Percentiles rank a stretch among this genome's conserved stretches.
Conservation (phyloP, 257 asterid genomes). For the Salvia rosmarinus region DNA sequence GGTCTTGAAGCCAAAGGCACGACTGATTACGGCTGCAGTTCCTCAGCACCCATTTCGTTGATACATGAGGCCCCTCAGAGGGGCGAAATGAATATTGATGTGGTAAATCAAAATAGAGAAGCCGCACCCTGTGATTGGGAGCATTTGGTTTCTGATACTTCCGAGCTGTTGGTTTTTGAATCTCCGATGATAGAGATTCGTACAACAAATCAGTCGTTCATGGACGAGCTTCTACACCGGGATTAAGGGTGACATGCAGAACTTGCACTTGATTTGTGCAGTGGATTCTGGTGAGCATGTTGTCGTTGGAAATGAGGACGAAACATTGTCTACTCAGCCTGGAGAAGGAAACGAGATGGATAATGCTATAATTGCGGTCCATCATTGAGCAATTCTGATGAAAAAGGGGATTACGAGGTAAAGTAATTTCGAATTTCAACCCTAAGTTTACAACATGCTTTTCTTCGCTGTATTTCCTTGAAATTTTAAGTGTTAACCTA, state of each 20-base stretch:
- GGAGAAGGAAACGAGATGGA: conserved; percentile 44
- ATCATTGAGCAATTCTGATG: conserved; percentile 42
- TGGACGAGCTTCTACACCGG: conserved; percentile 42
- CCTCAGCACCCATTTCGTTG: too few species aligned
- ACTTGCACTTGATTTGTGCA: conserved; percentile 35
- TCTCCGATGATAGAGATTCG: conserved; percentile 50
- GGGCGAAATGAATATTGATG: too few species aligned
- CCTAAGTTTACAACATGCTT: too few species aligned
- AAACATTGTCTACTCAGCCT: conserved; percentile 53
- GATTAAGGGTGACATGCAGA: conserved; percentile 46
- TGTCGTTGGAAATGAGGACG: conserved; percentile 37
- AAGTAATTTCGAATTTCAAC: too few species aligned
- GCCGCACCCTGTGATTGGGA: too few species aligned
- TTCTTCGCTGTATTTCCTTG: too few species aligned
- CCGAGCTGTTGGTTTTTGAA: conserved; percentile 54
- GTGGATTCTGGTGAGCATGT: conserved; percentile 39
- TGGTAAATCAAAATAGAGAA: too few species aligned
- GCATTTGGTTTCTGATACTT: conserved; percentile 52
- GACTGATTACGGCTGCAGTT: conserved; percentile 40
- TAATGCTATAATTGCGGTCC: conserved; percentile 36
- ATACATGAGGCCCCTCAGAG: too few species aligned
- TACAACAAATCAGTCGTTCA: conserved; percentile 48
- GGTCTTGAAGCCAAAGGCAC: conserved; percentile 29
- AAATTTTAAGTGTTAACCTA: too few species aligned
- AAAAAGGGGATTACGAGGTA: conserved; percentile 66